Conservation (phyloP, 2,329 filamentous ascomycete genomes). For the Neocucurbitaria cava region DNA sequence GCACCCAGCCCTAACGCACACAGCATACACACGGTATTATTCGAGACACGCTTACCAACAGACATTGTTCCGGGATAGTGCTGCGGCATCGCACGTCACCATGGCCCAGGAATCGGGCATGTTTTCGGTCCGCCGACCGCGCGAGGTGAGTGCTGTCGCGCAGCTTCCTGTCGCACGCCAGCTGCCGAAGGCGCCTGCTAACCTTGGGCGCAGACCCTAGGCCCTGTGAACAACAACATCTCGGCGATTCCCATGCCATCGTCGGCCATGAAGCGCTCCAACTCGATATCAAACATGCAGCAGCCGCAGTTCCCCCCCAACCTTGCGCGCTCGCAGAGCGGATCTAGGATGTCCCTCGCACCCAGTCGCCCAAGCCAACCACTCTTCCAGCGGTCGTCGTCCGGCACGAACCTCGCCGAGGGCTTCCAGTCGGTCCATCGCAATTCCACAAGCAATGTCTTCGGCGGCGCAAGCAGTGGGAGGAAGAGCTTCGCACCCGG, state of each 20-base stretch:
- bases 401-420: conserved; percentile 80
- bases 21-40: conserved; percentile 3
- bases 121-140: conserved; percentile 89
- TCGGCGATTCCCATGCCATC: conserved; percentile 82
- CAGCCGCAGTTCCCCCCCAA: conserved; percentile 62
- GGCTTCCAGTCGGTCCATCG: conserved; percentile 86
- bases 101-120: conserved; percentile 63
- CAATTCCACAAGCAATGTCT: conserved; percentile 75
- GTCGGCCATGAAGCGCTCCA: conserved; percentile 93
- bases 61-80: background rate
- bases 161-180: conserved; percentile 19
- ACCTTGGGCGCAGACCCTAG: conserved; percentile 72
- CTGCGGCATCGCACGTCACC: conserved; percentile 9
- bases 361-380: conserved; percentile 81
- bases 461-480: conserved; percentile 62
- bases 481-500: conserved; percentile 75
- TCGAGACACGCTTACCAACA: background rate
- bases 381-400: conserved; percentile 83
- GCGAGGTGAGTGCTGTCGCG: conserved; percentile 71
- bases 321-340: conserved; percentile 80
- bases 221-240: conserved; percentile 81
- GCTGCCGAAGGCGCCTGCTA: conserved; percentile 12
- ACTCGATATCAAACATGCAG: conserved; percentile 73
- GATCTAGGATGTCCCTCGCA: conserved; percentile 84
- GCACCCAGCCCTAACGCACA: conserved; percentile 13